Conservation (phyloP, 176 grass and related monocot genomes). For the Eremochloa ophiuroides region DNA sequence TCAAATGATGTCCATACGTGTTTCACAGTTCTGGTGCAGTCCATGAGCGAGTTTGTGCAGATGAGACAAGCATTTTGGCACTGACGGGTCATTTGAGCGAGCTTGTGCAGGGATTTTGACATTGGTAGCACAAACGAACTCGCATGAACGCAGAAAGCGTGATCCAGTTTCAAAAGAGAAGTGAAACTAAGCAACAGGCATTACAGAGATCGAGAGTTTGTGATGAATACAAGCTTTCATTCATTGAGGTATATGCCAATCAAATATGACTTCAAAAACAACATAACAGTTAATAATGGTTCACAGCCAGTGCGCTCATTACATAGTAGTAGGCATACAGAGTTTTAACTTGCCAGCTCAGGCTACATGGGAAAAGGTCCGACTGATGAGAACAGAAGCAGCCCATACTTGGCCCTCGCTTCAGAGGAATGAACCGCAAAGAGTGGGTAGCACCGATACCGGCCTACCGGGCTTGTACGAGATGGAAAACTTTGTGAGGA, state of each 20-base stretch:
- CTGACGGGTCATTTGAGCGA: too few relatives aligned
- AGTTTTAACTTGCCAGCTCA: neutral
- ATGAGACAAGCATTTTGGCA: too few relatives aligned
- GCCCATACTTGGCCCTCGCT: constrained; percentile 27
- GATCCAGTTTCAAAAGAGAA: neutral
- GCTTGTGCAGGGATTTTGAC: too few relatives aligned
- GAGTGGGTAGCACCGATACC: too few relatives aligned
- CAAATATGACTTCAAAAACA: neutral
- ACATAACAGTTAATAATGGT: neutral
- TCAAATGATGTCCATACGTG: neutral
- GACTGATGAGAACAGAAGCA: neutral
- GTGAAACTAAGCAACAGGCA: neutral
- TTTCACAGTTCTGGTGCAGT: too few relatives aligned
- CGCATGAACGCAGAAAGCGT: neutral
- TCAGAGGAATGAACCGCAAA: too few relatives aligned
- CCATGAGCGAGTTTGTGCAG: neutral
- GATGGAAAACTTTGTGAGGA: too few relatives aligned
- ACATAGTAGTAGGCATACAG: neutral
- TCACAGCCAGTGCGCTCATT: neutral
- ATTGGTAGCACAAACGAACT: too few relatives aligned
- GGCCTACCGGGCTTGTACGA: too few relatives aligned
- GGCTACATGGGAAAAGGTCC: neutral
- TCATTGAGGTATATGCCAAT: neutral
- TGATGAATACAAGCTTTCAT: too few relatives aligned
- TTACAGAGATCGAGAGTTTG: too few relatives aligned